Percentiles rank a stretch among this genome's conserved stretches.
Evolutionary conservation across 345 rosid genomes (phyloP).

Genomic region (Chamaenerion angustifolium): DNA sequence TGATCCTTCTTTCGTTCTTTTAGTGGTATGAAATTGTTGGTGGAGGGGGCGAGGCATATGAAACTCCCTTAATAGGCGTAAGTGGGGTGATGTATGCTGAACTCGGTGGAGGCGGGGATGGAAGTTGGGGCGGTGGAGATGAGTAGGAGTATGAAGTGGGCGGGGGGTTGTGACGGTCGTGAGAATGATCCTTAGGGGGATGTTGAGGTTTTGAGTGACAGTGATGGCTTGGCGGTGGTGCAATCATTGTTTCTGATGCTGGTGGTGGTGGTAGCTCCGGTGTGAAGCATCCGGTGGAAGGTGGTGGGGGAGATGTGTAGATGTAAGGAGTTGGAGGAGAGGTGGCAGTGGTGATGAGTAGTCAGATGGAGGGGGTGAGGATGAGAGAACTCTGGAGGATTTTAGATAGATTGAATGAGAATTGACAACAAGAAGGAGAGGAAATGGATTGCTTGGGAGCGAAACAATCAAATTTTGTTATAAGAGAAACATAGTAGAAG

Average conservation of each 20-base stretch:
- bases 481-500: too few species aligned
- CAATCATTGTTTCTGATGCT: constrained; percentile 1
- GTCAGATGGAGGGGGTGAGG: neutral
- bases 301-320: constrained; percentile 5
- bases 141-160: neutral
- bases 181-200: constrained; percentile 2
- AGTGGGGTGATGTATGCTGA: constrained; percentile 18
- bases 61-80: constrained; percentile 17
- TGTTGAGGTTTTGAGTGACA: too few species aligned
- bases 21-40: constrained; percentile 16
- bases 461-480: too few species aligned
- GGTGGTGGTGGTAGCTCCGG: constrained; percentile 5
- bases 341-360: constrained; percentile 5
- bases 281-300: constrained; percentile 5
- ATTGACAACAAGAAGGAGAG: too few species aligned
- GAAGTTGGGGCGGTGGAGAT: too few species aligned
- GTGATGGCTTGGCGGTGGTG: too few species aligned
- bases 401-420: too few species aligned
- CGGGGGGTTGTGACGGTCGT: constrained; percentile 4
- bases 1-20: neutral
- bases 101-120: constrained; percentile 14
- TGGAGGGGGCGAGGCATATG: constrained; percentile 35
- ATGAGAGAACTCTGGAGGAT: too few species aligned
- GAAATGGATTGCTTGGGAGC: too few species aligned
- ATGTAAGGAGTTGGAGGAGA: constrained; percentile 1